Percentiles rank a stretch among this genome's conserved stretches.
Evolutionary conservation across 2,329 filamentous ascomycete species (phyloP).

Genomic region (Nectriaceae sp.): DNA sequence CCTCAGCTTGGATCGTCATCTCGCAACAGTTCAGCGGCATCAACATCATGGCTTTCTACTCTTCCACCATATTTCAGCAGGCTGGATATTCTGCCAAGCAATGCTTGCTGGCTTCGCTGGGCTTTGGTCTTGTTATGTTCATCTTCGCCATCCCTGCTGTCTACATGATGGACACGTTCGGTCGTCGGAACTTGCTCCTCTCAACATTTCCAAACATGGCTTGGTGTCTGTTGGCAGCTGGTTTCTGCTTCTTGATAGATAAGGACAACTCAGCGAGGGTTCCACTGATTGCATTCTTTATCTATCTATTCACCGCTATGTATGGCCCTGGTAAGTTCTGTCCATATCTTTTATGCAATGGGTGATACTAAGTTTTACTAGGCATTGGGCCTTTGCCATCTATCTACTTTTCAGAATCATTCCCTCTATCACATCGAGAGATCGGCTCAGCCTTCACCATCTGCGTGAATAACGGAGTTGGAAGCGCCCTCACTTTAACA

Average conservation of each 20-base stretch:
- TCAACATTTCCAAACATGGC: constrained; percentile 35
- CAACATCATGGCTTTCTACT: constrained; percentile 50
- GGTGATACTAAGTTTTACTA: constrained; percentile 7
- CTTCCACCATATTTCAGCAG: constrained; percentile 49
- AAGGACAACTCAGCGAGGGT: constrained; percentile 40
- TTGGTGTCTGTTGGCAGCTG: constrained; percentile 29
- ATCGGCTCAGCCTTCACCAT: constrained; percentile 35
- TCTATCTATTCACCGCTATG: constrained; percentile 51
- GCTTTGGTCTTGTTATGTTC: constrained; percentile 55
- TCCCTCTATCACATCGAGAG: constrained; percentile 55
- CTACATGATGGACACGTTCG: constrained; percentile 55
- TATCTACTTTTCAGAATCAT: constrained; percentile 56
- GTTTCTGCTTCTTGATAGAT: constrained; percentile 52
- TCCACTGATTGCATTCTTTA: constrained; percentile 49
- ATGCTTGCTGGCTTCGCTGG: constrained; percentile 51
- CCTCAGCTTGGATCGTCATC: constrained; percentile 33
- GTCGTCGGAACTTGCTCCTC: constrained; percentile 46
- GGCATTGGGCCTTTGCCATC: constrained; percentile 34
- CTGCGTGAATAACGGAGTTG: constrained; percentile 32
- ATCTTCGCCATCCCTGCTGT: constrained; percentile 55
- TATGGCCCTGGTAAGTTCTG: constrained; percentile 38
- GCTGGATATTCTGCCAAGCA: constrained; percentile 43
- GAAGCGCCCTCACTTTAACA: constrained; percentile 36
- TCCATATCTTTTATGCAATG: rapidly evolving
- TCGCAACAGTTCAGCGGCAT: constrained; percentile 32